These are phyloP conservation scores for Metschnikowia similis DNA, from an alignment of 805 yeast genomes.

Conservation along the genomic window DNA sequence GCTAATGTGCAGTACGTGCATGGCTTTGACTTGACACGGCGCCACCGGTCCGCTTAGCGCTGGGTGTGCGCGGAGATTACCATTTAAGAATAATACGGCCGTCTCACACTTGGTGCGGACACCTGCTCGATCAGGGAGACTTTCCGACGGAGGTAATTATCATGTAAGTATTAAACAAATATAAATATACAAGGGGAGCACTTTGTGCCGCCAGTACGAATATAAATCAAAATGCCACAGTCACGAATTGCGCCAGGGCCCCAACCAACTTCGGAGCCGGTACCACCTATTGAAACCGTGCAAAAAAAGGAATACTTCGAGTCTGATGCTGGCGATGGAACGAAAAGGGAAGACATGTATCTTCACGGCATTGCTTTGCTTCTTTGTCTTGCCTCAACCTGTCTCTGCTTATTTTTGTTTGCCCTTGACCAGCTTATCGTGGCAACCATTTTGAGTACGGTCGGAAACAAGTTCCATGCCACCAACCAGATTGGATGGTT, in stretches of 20 bases:
- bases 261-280: not conserved
- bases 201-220: too few species aligned
- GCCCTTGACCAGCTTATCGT: slow-evolving; percentile 41
- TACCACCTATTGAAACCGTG: not conserved
- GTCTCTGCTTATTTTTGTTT: slow-evolving; percentile 29
- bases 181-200: too few species aligned
- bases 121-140: too few species aligned
- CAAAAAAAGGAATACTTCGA: slow-evolving; percentile 23
- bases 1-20: too few species aligned
- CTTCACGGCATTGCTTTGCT: slow-evolving; percentile 25
- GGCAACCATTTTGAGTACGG: slow-evolving; percentile 29
- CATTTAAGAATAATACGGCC: too few species aligned
- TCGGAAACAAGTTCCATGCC: slow-evolving; percentile 34
- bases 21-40: too few species aligned
- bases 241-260: not conserved
- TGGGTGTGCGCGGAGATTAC: too few species aligned
- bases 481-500: slow-evolving; percentile 37
- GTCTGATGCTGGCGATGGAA: slow-evolving; percentile 42
- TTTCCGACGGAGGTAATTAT: too few species aligned
- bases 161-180: too few species aligned
- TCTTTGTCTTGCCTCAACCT: slow-evolving; percentile 24
- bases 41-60: too few species aligned
- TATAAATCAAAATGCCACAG: not conserved
- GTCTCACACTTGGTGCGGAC: too few species aligned
- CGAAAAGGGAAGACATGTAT: slow-evolving; percentile 35